Base-by-base conservation (phyloP, 129 eudicot species). In the Lonicera japonica region DNA sequence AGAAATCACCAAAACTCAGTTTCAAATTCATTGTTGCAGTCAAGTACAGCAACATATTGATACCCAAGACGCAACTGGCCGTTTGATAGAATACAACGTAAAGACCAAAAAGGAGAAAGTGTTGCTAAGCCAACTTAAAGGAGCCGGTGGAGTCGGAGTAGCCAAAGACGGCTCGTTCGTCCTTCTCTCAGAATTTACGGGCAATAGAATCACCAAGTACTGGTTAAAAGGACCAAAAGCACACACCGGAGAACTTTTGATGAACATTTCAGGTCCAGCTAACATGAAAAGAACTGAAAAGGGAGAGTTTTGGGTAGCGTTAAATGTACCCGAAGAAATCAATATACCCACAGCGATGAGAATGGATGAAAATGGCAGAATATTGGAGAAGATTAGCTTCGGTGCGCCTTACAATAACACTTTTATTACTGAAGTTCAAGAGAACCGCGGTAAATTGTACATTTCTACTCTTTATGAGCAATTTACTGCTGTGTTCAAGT, bases 181-280 rank as follows among this genome's bases (percentile, higher is more conserved):
- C 2, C 56, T 52, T 1, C 21, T 52, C 11, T 52, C 56, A 52
- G 56, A 52, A 52, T 22, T n/a, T 0, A n/a, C 24, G 8, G 56
- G 21, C 10, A n/a, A 20, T 1, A 52, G 22, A 52, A 52, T 52
- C 0, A 16, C 56, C 5, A 52, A 52, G 56, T 52, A 52, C 9
- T 52, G 56, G 56, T 52, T 52, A n/a, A 52, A 52, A 52, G 56
- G 56, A 8, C 23, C 56, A 18, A 52, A 52, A 18, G 56, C 56
- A 52, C 1, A 52, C n/a, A 52, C 60, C 5, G 17, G 18, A 22
- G 60, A 56, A 22, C 60, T 24, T 0, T 12, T 50, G 36, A 29
- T 29, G 36, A 29, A 29, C 36, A 29, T 29, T 29, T 29, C 36
- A 29, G 36, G 4, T 6, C 36, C 36, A 29, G 55, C 19, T 1